Conservation (phyloP, 2,329 filamentous ascomycete genomes). For the Verticillium klebahnii region DNA sequence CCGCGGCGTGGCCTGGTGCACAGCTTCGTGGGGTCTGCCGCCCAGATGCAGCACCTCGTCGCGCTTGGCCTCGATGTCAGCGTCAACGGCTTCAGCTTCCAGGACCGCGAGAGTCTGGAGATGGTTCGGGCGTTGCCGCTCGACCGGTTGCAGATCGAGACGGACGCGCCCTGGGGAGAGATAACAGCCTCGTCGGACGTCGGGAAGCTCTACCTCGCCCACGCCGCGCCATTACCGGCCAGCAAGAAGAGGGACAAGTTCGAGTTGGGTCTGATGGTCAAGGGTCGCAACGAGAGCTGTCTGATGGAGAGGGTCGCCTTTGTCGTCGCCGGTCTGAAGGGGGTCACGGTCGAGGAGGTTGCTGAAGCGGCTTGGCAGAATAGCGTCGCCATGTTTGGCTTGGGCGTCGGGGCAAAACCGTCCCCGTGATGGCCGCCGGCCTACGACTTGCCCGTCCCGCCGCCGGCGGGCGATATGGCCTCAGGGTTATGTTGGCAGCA, state of each 20-base stretch:
- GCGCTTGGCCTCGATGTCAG: constrained; percentile 35
- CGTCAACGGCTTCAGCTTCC: constrained; percentile 46
- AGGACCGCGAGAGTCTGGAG: constrained; percentile 28
- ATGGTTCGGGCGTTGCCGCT: constrained; percentile 37
- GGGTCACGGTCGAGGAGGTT: constrained; percentile 34
- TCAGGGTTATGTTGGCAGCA: neutral
- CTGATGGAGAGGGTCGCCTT: constrained; percentile 39
- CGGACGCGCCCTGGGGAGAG: constrained; percentile 44
- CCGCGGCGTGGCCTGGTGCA: constrained; percentile 32
- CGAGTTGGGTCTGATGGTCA: constrained; percentile 38
- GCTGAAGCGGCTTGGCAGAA: constrained; percentile 31
- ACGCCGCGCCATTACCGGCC: constrained; percentile 29
- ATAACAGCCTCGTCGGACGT: constrained; percentile 29
- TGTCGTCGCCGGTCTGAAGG: constrained; percentile 44
- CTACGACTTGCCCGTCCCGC: neutral
- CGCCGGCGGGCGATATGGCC: no score
- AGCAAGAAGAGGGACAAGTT: constrained; percentile 47
- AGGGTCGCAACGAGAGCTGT: constrained; percentile 47
- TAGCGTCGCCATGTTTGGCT: constrained; percentile 24
- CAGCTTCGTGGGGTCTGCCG: constrained; percentile 30
- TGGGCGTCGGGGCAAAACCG: neutral
- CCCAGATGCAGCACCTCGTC: constrained; percentile 33
- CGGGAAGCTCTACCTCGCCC: constrained; percentile 34
- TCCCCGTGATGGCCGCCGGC: neutral
- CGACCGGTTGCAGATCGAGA: constrained; percentile 38